Conservation (phyloP, 2,329 filamentous ascomycete species). For the Aspergillus sp. region DNA sequence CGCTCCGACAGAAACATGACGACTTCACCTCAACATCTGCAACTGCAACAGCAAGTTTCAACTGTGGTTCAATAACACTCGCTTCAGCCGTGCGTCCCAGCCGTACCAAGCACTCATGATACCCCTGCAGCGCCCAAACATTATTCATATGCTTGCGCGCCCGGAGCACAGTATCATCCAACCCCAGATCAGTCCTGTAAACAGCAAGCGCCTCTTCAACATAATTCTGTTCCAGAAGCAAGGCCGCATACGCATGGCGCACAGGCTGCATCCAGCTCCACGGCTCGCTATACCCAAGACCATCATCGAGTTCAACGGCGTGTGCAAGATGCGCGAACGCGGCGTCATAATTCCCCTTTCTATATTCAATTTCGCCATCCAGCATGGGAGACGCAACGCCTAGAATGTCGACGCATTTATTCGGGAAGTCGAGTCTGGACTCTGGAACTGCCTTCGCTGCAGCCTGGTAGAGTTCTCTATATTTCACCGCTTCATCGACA, state of each 20-base stretch:
- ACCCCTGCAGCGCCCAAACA: slow-evolving; percentile 73
- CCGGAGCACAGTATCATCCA: slow-evolving; percentile 61
- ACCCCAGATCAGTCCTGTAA: slow-evolving; percentile 62
- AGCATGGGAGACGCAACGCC: slow-evolving; percentile 64
- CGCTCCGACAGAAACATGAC: not conserved
- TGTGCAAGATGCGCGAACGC: slow-evolving; percentile 62
- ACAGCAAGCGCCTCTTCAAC: slow-evolving; percentile 56
- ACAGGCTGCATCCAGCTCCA: slow-evolving; percentile 80
- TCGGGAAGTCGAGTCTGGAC: slow-evolving; percentile 68
- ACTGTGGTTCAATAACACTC: slow-evolving; percentile 47
- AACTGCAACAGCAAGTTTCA: slow-evolving; percentile 54
- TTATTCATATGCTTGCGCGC: slow-evolving; percentile 69
- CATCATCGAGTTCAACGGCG: slow-evolving; percentile 62
- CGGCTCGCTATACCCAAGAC: slow-evolving; percentile 68
- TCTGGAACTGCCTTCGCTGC: slow-evolving; percentile 55
- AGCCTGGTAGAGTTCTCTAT: slow-evolving; percentile 53
- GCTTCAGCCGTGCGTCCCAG: slow-evolving; percentile 53
- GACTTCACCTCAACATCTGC: slow-evolving; percentile 59
- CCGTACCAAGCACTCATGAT: slow-evolving; percentile 65
- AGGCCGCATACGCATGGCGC: slow-evolving; percentile 68
- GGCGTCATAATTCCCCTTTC: slow-evolving; percentile 55
- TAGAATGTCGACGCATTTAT: slow-evolving; percentile 64
- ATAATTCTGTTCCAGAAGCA: slow-evolving; percentile 65
- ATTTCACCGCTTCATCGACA: slow-evolving; percentile 54
- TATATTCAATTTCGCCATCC: slow-evolving; percentile 72